Percentiles rank a stretch among this genome's conserved stretches.
These are phyloP conservation scores for Flaveria linearis DNA, from an alignment of 129 eudicot genomes.

Conservation along the genomic window DNA sequence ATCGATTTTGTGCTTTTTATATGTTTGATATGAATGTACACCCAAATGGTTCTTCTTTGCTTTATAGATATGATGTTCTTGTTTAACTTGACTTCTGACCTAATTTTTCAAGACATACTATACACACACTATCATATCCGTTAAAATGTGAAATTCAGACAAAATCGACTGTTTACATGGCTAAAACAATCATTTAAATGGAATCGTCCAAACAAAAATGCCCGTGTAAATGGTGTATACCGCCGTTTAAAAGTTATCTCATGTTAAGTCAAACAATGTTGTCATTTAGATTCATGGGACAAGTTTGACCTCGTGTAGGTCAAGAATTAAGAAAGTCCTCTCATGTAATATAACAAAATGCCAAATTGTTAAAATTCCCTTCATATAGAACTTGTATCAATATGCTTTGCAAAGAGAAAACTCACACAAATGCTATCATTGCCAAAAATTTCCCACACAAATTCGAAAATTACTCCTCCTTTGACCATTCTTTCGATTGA, in stretches of 20 bases:
- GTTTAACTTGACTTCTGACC: neutral
- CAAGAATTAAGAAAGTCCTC: neutral
- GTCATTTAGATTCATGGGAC: neutral
- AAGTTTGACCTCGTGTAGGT: neutral
- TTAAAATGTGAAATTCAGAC: too few relatives aligned
- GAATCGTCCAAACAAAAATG: too few relatives aligned
- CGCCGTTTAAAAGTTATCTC: neutral
- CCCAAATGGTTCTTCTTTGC: too few relatives aligned
- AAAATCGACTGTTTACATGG: too few relatives aligned
- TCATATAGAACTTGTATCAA: slow-evolving; percentile 19
- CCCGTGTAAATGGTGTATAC: too few relatives aligned
- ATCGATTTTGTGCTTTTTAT: too few relatives aligned
- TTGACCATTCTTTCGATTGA: slow-evolving; percentile 16
- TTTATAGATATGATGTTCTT: neutral
- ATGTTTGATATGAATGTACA: too few relatives aligned
- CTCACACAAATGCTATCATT: slow-evolving; percentile 27
- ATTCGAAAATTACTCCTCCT: slow-evolving; percentile 19
- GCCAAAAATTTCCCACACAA: slow-evolving; percentile 32
- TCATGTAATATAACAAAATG: slow-evolving; percentile 8
- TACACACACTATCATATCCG: neutral
- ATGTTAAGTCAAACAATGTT: neutral
- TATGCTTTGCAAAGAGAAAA: slow-evolving; percentile 30
- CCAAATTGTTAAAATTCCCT: slow-evolving; percentile 12
- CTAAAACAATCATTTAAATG: too few relatives aligned
- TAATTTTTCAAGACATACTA: neutral